phyloP scores from a whole-genome alignment of 345 rosid genomes.

The Gossypioides kirkii region DNA sequence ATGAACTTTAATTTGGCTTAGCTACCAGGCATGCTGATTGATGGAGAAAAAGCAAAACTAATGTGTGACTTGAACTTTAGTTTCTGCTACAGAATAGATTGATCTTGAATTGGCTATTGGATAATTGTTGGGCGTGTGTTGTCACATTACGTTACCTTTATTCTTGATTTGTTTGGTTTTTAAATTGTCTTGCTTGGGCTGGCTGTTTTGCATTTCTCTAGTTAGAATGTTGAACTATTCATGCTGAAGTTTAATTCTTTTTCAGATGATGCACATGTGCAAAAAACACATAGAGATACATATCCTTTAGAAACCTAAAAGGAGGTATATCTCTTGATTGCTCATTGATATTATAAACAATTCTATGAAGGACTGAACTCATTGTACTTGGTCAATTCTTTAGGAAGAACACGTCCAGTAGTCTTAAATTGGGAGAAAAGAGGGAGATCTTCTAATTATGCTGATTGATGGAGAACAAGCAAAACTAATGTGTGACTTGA shows the following conservation, averaged over 20 bases:
- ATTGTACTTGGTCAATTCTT: constrained; percentile 15
- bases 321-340: constrained; percentile 50
- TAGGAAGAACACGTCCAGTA: constrained; percentile 66
- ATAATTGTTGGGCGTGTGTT: background rate
- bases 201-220: background rate
- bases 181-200: background rate
- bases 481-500: background rate
- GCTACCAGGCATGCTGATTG: background rate
- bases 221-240: constrained; percentile 5
- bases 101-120: background rate
- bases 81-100: background rate
- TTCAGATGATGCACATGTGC: constrained; percentile 60
- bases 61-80: background rate
- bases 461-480: too few relatives aligned
- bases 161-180: background rate
- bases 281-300: constrained; percentile 49
- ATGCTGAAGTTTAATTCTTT: constrained; percentile 12
- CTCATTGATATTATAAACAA: constrained; percentile 13
- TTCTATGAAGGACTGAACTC: constrained; percentile 13
- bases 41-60: background rate
- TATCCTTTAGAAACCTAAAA: constrained; percentile 47
- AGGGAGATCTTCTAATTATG: constrained; percentile 54
- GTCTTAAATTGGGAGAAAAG: constrained; percentile 68
- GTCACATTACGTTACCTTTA: background rate
- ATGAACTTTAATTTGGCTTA: background rate